Percentiles rank a stretch among this genome's conserved stretches.
These are phyloP conservation scores for Fusarium pseudocircinatum DNA, from an alignment of 2,329 filamentous ascomycete species.

Conservation along the genomic window DNA sequence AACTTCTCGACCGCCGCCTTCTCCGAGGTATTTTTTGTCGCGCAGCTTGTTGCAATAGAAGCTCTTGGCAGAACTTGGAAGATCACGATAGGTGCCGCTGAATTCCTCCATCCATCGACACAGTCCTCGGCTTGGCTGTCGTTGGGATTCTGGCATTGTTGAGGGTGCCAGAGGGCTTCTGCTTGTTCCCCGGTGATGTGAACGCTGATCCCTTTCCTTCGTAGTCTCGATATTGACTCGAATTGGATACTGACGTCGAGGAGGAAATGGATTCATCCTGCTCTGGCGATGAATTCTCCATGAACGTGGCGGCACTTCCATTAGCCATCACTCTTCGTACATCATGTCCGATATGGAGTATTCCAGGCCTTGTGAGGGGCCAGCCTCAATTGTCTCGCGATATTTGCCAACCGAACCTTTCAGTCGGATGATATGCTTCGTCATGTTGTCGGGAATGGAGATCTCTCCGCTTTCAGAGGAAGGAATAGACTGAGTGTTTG, in stretches of 20 bases:
- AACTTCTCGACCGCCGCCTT: neutral
- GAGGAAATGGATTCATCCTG: neutral
- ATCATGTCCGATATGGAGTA: neutral
- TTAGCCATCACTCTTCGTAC: neutral
- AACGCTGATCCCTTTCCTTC: neutral
- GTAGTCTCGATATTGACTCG: neutral
- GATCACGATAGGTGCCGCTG: neutral
- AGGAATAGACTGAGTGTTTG: neutral
- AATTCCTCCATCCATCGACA: neutral
- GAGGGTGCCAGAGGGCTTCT: neutral
- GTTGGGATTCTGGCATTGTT: neutral
- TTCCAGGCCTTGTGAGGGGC: neutral
- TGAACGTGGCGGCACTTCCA: neutral
- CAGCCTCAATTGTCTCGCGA: neutral
- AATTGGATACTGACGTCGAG: neutral
- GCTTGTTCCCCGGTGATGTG: neutral
- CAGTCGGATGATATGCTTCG: neutral
- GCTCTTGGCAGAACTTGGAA: neutral
- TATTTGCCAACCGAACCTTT: neutral
- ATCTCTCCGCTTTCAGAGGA: neutral
- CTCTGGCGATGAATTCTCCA: neutral
- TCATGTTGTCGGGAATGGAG: neutral
- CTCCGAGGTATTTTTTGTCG: neutral
- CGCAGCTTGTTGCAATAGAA: neutral
- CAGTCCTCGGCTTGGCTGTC: neutral